phyloP scores from a whole-genome alignment of 2,329 filamentous ascomycete species.

The Talaromyces sp. region DNA sequence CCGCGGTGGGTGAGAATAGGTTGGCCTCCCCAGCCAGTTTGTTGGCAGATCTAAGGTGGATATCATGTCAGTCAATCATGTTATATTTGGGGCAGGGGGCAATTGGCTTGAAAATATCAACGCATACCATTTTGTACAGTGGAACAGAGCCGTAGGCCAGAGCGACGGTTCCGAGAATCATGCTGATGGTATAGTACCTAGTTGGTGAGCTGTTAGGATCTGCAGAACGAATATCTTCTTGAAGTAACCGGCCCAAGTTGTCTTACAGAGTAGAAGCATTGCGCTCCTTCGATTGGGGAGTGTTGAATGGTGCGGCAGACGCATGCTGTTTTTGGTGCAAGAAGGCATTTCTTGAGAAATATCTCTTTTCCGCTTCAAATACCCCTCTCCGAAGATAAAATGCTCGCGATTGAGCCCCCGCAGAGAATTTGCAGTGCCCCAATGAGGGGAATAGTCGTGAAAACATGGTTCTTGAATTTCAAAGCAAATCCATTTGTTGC shows the following conservation, averaged over 20 bases:
- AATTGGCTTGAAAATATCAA: not conserved
- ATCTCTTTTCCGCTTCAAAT: constrained; percentile 30
- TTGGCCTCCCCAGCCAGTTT: constrained; percentile 81
- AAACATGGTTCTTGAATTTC: constrained; percentile 30
- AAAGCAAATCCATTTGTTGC: constrained; percentile 15
- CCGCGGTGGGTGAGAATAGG: constrained; percentile 80
- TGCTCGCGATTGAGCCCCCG: constrained; percentile 16
- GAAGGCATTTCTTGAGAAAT: constrained; percentile 37
- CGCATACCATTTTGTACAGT: constrained; percentile 66
- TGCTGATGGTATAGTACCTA: constrained; percentile 65
- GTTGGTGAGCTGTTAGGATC: not conserved
- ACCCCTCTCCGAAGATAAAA: constrained; percentile 17
- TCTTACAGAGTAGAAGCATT: constrained; percentile 60
- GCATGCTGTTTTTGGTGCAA: constrained; percentile 29
- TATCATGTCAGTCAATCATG: not conserved
- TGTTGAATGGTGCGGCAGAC: constrained; percentile 37
- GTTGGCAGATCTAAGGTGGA: constrained; percentile 51
- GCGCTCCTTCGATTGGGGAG: constrained; percentile 45
- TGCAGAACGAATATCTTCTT: too few species aligned
- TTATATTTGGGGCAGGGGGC: not conserved
- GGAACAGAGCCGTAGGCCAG: constrained; percentile 68
- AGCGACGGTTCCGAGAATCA: constrained; percentile 65
- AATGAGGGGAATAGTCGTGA: constrained; percentile 29
- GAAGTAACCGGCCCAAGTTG: not conserved
- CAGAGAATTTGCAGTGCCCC: constrained; percentile 24